Evolutionary conservation across 768 basidiomycete species (phyloP), one percentile per base, ranked within the genome.

Genomic region (Tricholoma terreum): DNA sequence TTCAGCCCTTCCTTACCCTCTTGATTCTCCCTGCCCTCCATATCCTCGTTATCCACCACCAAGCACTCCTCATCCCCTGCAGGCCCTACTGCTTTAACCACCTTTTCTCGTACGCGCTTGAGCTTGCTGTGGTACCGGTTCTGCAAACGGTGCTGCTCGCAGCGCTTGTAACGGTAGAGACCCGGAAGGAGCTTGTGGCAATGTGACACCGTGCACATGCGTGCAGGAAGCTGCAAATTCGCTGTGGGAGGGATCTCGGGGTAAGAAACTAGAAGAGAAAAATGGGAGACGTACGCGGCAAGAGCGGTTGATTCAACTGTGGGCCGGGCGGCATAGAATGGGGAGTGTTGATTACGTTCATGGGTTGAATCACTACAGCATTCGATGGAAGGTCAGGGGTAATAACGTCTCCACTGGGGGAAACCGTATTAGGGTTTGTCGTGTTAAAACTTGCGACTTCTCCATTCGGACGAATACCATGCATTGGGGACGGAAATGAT

Each of bases 201-300:
- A 61, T 83, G 83, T 24, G 80, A 82, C 19, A 84, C 81, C 6
- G 79, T 83, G 61, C 82, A 83, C 77, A 83, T 80, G 12, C 80
- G 78, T 6, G 74, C 67, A 3, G 77, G 73, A 9, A 73, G 67
- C 38, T 64, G 58, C 4, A 61, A 54, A 17, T 61, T 19, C 48
- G 46, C 55, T 35, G 55, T 50, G 38, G 42, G 43, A 21, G 33
- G 52, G 17, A 52, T 53, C n/a, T 58, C 55, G 49, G 52, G 22
- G 34, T 45, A 14, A 48, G 51, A 40, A 12, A 17, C 45, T 24
- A 22, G 27, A 52, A 40, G 19, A 43, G 5, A 14, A 35, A 34
- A 34, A 35, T 34, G 11, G 22, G 14, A 42, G n/a, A 43, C 52
- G 3, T 40, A 53, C 52, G n/a, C 14, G 42, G 24, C 22, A 42